Evolutionary conservation across 2,329 filamentous ascomycete species (phyloP), one percentile per base, ranked within the genome.

Genomic region (Penicillium sp.): DNA sequence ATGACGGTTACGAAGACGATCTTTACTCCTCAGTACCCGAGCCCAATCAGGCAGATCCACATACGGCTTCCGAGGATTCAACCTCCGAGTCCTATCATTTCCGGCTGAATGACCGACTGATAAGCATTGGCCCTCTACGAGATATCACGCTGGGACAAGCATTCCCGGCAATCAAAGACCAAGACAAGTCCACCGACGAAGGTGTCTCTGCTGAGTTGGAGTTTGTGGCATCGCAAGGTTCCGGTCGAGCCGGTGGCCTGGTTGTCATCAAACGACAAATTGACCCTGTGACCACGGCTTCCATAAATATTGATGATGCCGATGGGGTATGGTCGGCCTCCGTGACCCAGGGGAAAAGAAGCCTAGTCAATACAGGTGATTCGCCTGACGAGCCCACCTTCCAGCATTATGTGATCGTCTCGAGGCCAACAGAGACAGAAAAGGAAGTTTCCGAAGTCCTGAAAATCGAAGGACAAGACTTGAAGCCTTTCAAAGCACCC

Each of bases 391-490:
- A 87, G 57, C 86, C 87, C 44, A 24, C 48, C 16, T 55, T 51
- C 60, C 87, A 92, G 68, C 85, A 85, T 66, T 92, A 89, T 64
- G 84, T 96, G 77, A 89, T 96, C 60, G 84, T 92, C 22, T 88
- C 89, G 43, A 90, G 90, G 71, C 68, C 69, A 2, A 78, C 83
- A 8, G 81, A 84, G 43, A 72, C 83, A 18, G 87, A 85, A 1
- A 86, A 84, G 51, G 89, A 92, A 69, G 86, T 84, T 39, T 92
- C 90, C 0, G 85, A 89, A 49, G 86, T 95, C 2, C 92, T 92
- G 63, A 81, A 83, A 36, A 77, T 92, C 35, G 88, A 86, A n/a
- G 83, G 82, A 1, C 84, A 85, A 27, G 85, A 85, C 3, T 85
- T 95, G 52, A 86, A 91, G 67, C 84, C 88, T 35, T 79, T 92